phyloP scores from a whole-genome alignment of 306 rosid species.

The Prunus davidiana region DNA sequence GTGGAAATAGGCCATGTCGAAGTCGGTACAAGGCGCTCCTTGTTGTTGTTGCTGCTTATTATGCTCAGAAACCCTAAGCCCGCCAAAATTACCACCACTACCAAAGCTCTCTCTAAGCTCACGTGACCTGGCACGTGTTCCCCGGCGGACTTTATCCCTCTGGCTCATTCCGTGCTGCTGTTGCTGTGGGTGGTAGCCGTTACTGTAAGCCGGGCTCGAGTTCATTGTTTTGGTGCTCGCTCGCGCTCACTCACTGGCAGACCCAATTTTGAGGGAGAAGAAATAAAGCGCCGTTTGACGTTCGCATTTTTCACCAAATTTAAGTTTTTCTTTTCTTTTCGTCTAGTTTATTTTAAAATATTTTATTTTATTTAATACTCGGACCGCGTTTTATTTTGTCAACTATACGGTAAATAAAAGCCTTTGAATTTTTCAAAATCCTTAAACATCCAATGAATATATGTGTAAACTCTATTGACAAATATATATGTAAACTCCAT shows the following conservation, averaged over 20 bases:
- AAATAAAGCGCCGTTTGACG: not conserved
- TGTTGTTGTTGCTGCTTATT: conserved; percentile 19
- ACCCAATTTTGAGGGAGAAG: not conserved
- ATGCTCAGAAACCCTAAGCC: conserved; percentile 70
- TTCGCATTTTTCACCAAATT: not conserved
- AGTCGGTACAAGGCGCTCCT: conserved; percentile 79
- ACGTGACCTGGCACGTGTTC: conserved; percentile 56
- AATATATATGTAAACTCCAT: too few relatives aligned
- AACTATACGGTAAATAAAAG: too few relatives aligned
- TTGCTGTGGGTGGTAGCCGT: conserved; percentile 35
- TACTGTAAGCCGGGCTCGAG: conserved; percentile 35
- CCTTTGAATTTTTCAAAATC: too few relatives aligned
- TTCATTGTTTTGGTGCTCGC: conserved; percentile 31
- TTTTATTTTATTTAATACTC: too few relatives aligned
- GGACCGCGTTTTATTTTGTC: too few relatives aligned
- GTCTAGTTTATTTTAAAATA: too few relatives aligned
- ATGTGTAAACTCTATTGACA: too few relatives aligned
- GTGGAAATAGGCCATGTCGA: conserved; percentile 89
- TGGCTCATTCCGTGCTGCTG: conserved; percentile 34
- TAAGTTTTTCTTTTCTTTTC: not conserved
- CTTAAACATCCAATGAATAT: too few relatives aligned
- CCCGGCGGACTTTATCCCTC: conserved; percentile 58
- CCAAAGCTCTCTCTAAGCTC: conserved; percentile 32
- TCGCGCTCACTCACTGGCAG: not conserved
- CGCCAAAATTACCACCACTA: conserved; percentile 6